These are phyloP conservation scores for Silene uniflora DNA, from an alignment of 148 eudicot species.

Conservation along the genomic window DNA sequence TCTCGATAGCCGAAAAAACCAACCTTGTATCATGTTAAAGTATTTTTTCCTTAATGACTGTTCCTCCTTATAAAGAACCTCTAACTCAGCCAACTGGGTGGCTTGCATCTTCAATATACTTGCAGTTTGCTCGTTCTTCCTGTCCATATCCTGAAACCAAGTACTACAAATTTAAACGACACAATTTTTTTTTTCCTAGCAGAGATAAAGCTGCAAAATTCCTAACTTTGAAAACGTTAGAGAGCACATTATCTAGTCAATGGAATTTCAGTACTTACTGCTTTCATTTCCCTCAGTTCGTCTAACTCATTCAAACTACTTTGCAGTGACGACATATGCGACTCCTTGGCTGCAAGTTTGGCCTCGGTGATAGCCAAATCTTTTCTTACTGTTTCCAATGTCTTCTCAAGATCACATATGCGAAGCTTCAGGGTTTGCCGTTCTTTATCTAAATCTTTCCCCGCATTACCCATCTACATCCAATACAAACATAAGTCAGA, in stretches of 20 bases:
- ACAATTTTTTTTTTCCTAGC: background rate
- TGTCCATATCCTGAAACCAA: constrained; percentile 75
- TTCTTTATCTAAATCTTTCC: constrained; percentile 56
- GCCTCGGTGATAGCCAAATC: constrained; percentile 53
- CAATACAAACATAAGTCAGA: constrained; percentile 20
- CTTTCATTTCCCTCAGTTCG: constrained; percentile 94
- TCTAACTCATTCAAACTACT: constrained; percentile 71
- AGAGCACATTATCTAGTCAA: background rate
- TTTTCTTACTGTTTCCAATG: constrained; percentile 44
- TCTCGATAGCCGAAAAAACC: background rate
- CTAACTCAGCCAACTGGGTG: constrained; percentile 75
- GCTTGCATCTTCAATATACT: constrained; percentile 89
- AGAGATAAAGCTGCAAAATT: background rate
- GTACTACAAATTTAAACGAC: background rate
- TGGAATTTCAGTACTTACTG: constrained; percentile 38
- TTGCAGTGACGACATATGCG: constrained; percentile 51
- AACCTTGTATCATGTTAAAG: constrained; percentile 94
- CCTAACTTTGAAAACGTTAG: background rate
- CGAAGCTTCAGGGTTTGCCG: constrained; percentile 44
- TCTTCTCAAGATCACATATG: constrained; percentile 68
- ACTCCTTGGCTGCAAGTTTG: constrained; percentile 52
- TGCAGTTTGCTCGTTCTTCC: constrained; percentile 98
- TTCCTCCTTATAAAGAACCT: constrained; percentile 82
- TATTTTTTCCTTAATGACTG: constrained; percentile 81
- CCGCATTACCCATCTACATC: constrained; percentile 46